Percentiles rank a stretch among this genome's conserved stretches.
These are phyloP conservation scores for Trametes hirsuta DNA, from an alignment of 1,284 basidiomycete genomes.

Conservation along the genomic window DNA sequence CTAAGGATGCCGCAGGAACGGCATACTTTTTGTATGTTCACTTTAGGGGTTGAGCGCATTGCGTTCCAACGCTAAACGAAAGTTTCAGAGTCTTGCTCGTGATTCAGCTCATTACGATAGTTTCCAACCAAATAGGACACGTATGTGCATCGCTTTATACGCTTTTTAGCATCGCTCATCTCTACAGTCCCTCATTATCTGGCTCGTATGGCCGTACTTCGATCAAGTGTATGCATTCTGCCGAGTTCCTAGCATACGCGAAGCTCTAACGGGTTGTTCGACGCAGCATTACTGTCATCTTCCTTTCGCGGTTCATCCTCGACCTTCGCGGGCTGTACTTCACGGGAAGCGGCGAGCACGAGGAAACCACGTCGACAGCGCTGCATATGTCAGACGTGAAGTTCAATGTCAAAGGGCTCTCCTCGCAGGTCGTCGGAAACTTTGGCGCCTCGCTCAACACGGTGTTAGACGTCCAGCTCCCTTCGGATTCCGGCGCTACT, in stretches of 20 bases:
- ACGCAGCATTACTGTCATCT: background rate
- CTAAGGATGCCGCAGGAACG: conserved; percentile 4
- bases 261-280: background rate
- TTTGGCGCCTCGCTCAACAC: conserved; percentile 2
- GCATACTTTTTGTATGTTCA: conserved; percentile 10
- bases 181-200: background rate
- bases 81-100: background rate
- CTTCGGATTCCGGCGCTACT: background rate
- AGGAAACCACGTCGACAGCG: background rate
- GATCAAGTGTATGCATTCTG: conserved; percentile 4
- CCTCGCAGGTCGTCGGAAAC: background rate
- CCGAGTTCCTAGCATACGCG: background rate
- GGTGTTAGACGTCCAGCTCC: background rate
- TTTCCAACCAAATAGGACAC: background rate
- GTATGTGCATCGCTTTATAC: background rate
- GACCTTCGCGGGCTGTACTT: conserved; percentile 8
- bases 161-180: background rate
- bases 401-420: background rate
- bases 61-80: background rate
- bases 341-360: background rate
- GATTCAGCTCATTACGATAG: background rate
- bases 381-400: background rate
- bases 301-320: conserved; percentile 8
- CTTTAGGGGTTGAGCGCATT: background rate
- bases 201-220: conserved; percentile 8